Conservation (phyloP, 768 basidiomycete genomes). For the Multifurca ochricompacta region DNA sequence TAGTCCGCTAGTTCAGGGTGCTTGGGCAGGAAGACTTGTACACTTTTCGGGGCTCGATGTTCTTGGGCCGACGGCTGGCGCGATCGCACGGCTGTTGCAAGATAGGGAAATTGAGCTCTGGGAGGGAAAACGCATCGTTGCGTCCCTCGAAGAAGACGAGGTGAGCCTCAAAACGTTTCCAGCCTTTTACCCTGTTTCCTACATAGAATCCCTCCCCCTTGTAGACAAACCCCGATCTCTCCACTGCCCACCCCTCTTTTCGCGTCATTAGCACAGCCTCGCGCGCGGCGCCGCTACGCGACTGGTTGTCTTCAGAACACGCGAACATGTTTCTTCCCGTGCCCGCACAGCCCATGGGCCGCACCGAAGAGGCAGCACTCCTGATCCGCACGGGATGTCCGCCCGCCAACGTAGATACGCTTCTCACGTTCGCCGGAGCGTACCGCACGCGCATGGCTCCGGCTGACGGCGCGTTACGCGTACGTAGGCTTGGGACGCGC, state of each 20-base stretch:
- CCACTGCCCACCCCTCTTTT: slow-evolving; percentile 49
- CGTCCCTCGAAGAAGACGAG: slow-evolving; percentile 39
- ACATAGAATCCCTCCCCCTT: background rate
- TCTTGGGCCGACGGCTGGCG: slow-evolving; percentile 58
- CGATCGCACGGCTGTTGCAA: slow-evolving; percentile 49
- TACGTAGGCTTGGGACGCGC: slow-evolving; percentile 55
- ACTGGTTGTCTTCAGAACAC: slow-evolving; percentile 61
- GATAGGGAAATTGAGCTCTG: slow-evolving; percentile 60
- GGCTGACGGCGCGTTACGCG: slow-evolving; percentile 49
- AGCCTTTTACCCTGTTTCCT: slow-evolving; percentile 21
- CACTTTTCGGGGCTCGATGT: slow-evolving; percentile 57
- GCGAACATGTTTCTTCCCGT: slow-evolving; percentile 65
- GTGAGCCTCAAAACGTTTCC: slow-evolving; percentile 23
- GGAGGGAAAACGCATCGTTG: slow-evolving; percentile 54
- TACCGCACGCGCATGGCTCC: slow-evolving; percentile 46
- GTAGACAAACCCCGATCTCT: slow-evolving; percentile 33
- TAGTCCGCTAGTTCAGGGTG: slow-evolving; percentile 50
- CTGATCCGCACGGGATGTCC: slow-evolving; percentile 47
- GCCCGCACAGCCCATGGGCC: slow-evolving; percentile 52
- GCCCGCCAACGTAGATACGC: slow-evolving; percentile 28
- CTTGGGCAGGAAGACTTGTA: slow-evolving; percentile 47
- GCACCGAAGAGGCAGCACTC: slow-evolving; percentile 40
- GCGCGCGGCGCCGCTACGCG: slow-evolving; percentile 55
- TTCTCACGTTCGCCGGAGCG: slow-evolving; percentile 49
- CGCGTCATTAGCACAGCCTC: slow-evolving; percentile 55